phyloP scores from a whole-genome alignment of 2,329 filamentous ascomycete species.

The Paraphoma chrysanthemicola region DNA sequence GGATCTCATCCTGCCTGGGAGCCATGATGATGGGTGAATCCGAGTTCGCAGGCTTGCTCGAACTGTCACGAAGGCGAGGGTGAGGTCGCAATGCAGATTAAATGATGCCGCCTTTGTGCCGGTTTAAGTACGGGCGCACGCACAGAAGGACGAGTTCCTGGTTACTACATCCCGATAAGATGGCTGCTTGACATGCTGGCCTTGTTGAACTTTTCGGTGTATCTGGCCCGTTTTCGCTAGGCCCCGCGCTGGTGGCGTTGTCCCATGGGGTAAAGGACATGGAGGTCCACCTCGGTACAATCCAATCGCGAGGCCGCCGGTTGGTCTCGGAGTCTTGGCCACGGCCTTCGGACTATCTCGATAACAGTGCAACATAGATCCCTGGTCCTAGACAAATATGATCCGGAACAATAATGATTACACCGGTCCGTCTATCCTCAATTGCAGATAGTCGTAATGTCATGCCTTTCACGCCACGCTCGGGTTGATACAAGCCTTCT shows the following conservation, averaged over 20 bases:
- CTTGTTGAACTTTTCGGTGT: not conserved
- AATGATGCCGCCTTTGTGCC: not conserved
- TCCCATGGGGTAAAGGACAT: constrained; percentile 8
- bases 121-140: constrained; percentile 1
- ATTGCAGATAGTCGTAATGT: too few species aligned
- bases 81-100: not conserved
- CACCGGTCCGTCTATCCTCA: too few species aligned
- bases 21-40: not conserved
- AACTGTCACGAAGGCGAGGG: too few species aligned
- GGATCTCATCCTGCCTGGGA: constrained; percentile 3
- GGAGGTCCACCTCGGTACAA: constrained; percentile 1
- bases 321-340: constrained; percentile 19
- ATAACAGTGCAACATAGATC: not conserved
- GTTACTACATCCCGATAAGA: not conserved
- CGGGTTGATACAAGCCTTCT: too few species aligned
- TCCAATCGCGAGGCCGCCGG: constrained; percentile 7
- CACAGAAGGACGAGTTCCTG: not conserved
- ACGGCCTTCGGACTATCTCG: constrained; percentile 13
- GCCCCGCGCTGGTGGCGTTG: constrained; percentile 7
- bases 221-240: not conserved
- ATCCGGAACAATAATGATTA: too few species aligned
- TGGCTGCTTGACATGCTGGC: not conserved
- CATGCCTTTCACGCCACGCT: too few species aligned
- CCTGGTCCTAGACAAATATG: too few species aligned
- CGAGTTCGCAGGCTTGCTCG: too few species aligned